Evolutionary conservation across 2,329 filamentous ascomycete genomes (phyloP).

Genomic region (Scedosporium minutisporum): DNA sequence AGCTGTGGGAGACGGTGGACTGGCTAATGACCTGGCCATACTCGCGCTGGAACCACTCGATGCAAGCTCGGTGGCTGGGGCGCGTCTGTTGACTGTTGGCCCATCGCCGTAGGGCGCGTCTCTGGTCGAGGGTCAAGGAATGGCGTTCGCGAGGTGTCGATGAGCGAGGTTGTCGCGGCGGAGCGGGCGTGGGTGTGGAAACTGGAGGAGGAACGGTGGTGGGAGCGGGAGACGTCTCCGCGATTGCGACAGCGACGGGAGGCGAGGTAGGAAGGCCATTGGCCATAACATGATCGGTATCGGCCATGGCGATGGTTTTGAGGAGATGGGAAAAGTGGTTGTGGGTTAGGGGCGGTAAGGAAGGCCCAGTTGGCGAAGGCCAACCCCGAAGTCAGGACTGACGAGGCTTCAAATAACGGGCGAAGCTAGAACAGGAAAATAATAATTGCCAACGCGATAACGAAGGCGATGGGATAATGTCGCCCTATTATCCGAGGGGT

Average conservation of each 20-base stretch:
- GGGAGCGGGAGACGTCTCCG: constrained; percentile 16
- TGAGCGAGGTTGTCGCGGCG: constrained; percentile 1
- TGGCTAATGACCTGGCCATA: constrained; percentile 53
- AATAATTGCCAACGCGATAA: constrained; percentile 3
- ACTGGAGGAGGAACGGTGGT: constrained; percentile 11
- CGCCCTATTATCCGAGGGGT: constrained; percentile 16
- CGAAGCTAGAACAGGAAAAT: background rate
- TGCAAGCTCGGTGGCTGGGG: constrained; percentile 52
- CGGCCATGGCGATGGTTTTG: constrained; percentile 11
- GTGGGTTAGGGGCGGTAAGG: background rate
- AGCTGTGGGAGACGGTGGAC: constrained; percentile 52
- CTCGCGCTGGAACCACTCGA: constrained; percentile 51
- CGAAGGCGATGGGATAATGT: background rate
- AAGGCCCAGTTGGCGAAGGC: constrained; percentile 3
- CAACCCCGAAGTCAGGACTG: constrained; percentile 1
- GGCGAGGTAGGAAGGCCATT: constrained; percentile 19
- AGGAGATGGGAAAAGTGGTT: background rate
- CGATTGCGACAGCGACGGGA: constrained; percentile 14
- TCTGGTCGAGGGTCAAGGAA: constrained; percentile 52
- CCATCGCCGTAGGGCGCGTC: constrained; percentile 50
- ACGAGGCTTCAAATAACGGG: background rate
- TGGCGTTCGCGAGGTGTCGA: constrained; percentile 38
- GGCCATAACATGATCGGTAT: constrained; percentile 24
- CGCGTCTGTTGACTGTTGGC: constrained; percentile 46
- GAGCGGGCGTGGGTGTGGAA: constrained; percentile 2